These are phyloP conservation scores for Arctium minus DNA, from an alignment of 129 eudicot genomes.

Conservation along the genomic window DNA sequence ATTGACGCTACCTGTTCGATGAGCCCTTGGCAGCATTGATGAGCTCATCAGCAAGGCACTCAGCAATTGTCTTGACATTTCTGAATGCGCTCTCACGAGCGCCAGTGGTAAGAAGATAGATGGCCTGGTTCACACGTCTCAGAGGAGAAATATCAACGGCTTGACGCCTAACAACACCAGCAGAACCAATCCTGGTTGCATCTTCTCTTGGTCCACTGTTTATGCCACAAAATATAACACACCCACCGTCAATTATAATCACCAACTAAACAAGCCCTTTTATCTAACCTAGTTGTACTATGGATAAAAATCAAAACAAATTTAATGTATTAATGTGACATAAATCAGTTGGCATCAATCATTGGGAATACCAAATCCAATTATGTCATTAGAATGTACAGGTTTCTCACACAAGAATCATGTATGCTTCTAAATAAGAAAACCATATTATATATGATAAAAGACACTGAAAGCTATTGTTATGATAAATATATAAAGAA, in stretches of 20 bases:
- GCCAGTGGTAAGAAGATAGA: slow-evolving; percentile 56
- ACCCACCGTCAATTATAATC: background rate
- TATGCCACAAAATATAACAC: background rate
- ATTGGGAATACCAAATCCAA: background rate
- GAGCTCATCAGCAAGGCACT: slow-evolving; percentile 67
- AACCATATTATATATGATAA: background rate
- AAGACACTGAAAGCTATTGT: background rate
- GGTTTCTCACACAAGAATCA: background rate
- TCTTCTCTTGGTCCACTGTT: slow-evolving; percentile 69
- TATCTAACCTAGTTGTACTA: no score
- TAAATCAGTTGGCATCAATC: background rate
- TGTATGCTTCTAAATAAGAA: background rate
- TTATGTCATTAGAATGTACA: background rate
- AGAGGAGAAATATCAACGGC: slow-evolving; percentile 67
- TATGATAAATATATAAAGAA: no score
- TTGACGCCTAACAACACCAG: slow-evolving; percentile 70
- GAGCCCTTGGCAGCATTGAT: slow-evolving; percentile 74
- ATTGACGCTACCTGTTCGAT: slow-evolving; percentile 42
- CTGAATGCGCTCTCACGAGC: slow-evolving; percentile 65
- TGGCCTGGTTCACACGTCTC: slow-evolving; percentile 57
- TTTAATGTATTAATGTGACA: no score
- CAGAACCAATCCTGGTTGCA: slow-evolving; percentile 63
- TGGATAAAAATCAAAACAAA: no score
- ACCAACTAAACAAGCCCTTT: background rate
- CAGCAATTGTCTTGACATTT: slow-evolving; percentile 59